Evolutionary conservation across 345 rosid genomes (phyloP).

Genomic region (Bruguiera parviflora): DNA sequence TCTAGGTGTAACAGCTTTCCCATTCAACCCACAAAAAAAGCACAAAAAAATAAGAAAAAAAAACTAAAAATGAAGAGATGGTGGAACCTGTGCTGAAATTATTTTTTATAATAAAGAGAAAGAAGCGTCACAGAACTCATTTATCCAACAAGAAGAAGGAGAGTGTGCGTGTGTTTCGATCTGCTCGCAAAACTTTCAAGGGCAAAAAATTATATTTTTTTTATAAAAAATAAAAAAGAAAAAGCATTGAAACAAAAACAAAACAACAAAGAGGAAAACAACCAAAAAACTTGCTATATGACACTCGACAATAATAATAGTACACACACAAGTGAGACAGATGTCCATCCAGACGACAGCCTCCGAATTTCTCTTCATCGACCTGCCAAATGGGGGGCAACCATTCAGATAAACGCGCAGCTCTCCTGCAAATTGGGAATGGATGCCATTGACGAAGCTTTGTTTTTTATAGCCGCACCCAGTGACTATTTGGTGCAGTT

Average conservation of each 20-base stretch:
- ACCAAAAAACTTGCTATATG: not conserved
- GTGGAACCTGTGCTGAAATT: too few species aligned
- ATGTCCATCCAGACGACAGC: not conserved
- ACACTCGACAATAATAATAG: not conserved
- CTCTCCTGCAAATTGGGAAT: not conserved
- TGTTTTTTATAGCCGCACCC: not conserved
- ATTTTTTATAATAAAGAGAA: too few species aligned
- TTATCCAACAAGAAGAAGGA: too few species aligned
- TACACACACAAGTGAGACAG: slow-evolving; percentile 14
- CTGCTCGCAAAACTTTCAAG: not conserved
- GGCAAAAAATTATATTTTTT: not conserved
- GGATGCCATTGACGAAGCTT: not conserved
- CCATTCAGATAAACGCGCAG: not conserved
- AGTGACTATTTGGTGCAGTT: slow-evolving; percentile 54
- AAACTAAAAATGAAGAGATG: too few species aligned
- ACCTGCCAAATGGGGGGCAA: not conserved
- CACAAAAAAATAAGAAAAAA: too few species aligned
- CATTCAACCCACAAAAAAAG: too few species aligned
- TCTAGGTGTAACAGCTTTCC: too few species aligned
- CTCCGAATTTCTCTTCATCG: not conserved
- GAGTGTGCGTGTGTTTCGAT: not conserved
- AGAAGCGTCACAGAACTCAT: too few species aligned
- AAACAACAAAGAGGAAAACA: not conserved
- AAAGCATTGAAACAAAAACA: not conserved
- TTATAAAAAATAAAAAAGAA: not conserved